Percentiles rank a stretch among this genome's conserved stretches.
Conservation (phyloP, 345 rosid genomes). For the Melaleuca quinquenervia region DNA sequence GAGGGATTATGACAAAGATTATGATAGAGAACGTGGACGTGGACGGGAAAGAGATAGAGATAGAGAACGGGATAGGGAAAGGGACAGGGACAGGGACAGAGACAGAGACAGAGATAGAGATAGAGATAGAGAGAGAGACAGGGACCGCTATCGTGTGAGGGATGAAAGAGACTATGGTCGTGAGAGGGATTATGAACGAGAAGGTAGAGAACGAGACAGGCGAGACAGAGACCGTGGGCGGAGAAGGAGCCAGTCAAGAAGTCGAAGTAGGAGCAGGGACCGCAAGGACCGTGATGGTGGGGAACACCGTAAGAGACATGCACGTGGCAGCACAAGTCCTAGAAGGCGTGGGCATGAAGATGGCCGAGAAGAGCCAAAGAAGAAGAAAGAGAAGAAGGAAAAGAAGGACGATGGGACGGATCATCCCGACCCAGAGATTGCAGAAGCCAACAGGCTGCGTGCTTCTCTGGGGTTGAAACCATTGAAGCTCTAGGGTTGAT, state of each 20-base stretch:
- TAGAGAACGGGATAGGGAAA: slow-evolving; percentile 1
- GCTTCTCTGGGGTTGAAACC: slow-evolving; percentile 76
- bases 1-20: slow-evolving; percentile 48
- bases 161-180: slow-evolving; percentile 64
- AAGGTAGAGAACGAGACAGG: slow-evolving; percentile 68
- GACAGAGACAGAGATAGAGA: slow-evolving; percentile 38
- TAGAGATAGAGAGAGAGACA: slow-evolving; percentile 48
- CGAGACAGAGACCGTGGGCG: slow-evolving; percentile 63
- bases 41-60: slow-evolving; percentile 23
- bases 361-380: slow-evolving; percentile 54
- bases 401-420: slow-evolving; percentile 75
- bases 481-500: slow-evolving; percentile 12
- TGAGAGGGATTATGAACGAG: slow-evolving; percentile 67
- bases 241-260: slow-evolving; percentile 56
- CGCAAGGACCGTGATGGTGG: slow-evolving; percentile 18
- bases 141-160: slow-evolving; percentile 57
- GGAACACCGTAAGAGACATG: slow-evolving; percentile 45
- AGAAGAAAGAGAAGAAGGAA: slow-evolving; percentile 69
- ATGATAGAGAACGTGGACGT: slow-evolving; percentile 46
- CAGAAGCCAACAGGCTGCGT: slow-evolving; percentile 75
- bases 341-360: slow-evolving; percentile 29
- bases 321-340: slow-evolving; percentile 33
- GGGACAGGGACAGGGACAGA: slow-evolving; percentile 8
- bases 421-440: slow-evolving; percentile 87
- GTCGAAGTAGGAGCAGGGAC: slow-evolving; percentile 60